A percentile compares a stretch with the other conserved stretches of the same genome.
Conservation (phyloP, 495 filamentous ascomycete species). For the Lophium mytilinum region DNA sequence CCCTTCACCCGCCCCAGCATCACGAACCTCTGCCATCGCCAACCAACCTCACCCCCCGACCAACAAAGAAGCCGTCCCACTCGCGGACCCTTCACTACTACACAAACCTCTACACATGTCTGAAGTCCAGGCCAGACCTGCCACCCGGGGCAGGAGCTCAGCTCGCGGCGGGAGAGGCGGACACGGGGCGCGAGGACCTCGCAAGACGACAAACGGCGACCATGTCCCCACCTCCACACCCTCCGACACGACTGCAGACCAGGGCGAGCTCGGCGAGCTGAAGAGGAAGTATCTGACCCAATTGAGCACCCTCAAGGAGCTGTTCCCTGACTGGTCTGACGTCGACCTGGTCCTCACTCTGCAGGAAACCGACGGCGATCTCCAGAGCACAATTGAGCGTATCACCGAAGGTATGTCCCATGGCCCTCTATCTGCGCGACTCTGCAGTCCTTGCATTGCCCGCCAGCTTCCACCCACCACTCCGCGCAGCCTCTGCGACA, state of each 20-base stretch:
- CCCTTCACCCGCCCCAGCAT: slow-evolving; percentile 1
- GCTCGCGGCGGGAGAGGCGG: slow-evolving; percentile 77
- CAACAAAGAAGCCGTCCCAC: background rate
- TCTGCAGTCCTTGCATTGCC: background rate
- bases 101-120: slow-evolving; percentile 59
- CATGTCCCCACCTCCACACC: slow-evolving; percentile 34
- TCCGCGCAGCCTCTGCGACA: too few relatives aligned
- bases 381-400: slow-evolving; percentile 72
- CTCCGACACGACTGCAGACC: slow-evolving; percentile 61
- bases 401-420: slow-evolving; percentile 74
- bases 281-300: slow-evolving; percentile 77
- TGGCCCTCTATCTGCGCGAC: background rate
- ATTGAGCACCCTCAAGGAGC: slow-evolving; percentile 70
- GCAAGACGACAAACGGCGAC: slow-evolving; percentile 65
- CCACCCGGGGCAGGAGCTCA: slow-evolving; percentile 72
- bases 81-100: background rate
- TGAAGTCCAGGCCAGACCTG: slow-evolving; percentile 78
- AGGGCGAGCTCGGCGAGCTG: slow-evolving; percentile 83
- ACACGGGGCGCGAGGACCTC: slow-evolving; percentile 55
- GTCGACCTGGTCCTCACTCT: slow-evolving; percentile 87
- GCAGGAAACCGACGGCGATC: slow-evolving; percentile 84
- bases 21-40: background rate
- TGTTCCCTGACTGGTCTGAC: slow-evolving; percentile 88
- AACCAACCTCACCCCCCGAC: slow-evolving; percentile 2
- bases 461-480: background rate